A percentile compares a stretch with the other conserved stretches of the same genome.
Conservation (phyloP, 225 moss, liverwort and hornwort species). For the Pleurozium schreberi region DNA sequence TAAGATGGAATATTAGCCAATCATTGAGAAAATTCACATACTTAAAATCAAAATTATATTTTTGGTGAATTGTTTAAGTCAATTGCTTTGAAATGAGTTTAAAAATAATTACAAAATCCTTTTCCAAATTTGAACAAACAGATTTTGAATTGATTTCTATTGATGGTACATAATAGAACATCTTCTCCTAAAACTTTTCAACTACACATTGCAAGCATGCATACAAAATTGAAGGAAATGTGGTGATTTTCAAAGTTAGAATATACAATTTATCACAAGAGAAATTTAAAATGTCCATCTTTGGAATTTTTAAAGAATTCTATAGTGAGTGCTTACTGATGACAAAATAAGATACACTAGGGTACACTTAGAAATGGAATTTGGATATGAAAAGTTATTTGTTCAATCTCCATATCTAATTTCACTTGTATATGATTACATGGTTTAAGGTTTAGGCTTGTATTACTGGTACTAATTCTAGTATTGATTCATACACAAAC, state of each 20-base stretch:
- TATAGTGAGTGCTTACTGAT: too few species aligned
- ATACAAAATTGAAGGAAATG: neutral
- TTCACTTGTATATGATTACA: neutral
- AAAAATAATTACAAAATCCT: neutral
- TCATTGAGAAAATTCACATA: neutral
- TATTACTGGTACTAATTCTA: fast-evolving
- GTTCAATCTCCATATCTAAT: neutral
- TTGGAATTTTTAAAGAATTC: neutral
- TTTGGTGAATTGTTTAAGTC: neutral
- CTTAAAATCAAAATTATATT: neutral
- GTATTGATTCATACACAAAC: fast-evolving
- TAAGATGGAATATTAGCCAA: neutral
- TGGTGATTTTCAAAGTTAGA: neutral
- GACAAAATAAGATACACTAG: neutral
- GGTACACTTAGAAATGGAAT: neutral
- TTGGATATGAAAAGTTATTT: neutral
- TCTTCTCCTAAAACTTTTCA: neutral
- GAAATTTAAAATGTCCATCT: neutral
- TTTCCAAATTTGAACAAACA: neutral
- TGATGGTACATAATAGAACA: neutral
- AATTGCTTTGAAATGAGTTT: neutral
- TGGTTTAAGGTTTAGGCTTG: neutral
- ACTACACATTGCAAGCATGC: neutral
- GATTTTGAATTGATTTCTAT: neutral
- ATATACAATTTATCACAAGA: neutral